These are phyloP conservation scores for Candida pseudoglaebosa DNA, from an alignment of 805 yeast species.

Conservation along the genomic window DNA sequence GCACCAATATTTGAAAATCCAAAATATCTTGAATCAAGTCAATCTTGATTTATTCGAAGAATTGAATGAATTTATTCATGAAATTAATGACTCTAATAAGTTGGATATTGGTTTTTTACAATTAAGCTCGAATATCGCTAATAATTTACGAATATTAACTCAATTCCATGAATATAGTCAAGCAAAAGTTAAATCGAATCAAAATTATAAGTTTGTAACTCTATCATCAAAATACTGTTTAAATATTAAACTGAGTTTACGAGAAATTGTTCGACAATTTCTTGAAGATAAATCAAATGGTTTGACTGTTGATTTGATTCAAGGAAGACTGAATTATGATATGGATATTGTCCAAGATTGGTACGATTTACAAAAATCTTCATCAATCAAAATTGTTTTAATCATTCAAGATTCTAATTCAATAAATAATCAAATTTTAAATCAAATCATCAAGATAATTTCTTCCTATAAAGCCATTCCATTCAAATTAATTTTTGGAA, in stretches of 20 bases:
- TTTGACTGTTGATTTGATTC: not conserved
- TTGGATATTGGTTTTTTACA: constrained; percentile 32
- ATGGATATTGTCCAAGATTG: constrained; percentile 33
- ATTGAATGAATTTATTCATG: constrained; percentile 21
- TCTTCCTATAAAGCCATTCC: constrained; percentile 27
- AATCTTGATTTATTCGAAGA: constrained; percentile 27
- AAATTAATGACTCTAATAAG: constrained; percentile 12
- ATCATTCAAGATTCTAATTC: constrained; percentile 38
- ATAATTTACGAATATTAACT: constrained; percentile 34
- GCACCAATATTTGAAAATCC: constrained; percentile 23
- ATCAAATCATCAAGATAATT: constrained; percentile 31
- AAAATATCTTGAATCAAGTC: constrained; percentile 26
- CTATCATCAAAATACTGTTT: constrained; percentile 29
- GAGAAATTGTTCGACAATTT: constrained; percentile 33
- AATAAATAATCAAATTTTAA: constrained; percentile 28
- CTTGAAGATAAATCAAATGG: constrained; percentile 14
- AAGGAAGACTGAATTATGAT: constrained; percentile 31
- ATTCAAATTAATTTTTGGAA: constrained; percentile 31
- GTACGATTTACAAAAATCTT: constrained; percentile 12
- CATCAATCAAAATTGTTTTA: not conserved
- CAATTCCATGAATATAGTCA: constrained; percentile 24
- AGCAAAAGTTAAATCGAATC: constrained; percentile 1
- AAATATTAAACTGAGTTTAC: constrained; percentile 29
- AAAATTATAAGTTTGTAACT: constrained; percentile 20
- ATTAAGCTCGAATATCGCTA: constrained; percentile 38